Conservation (phyloP, 1,284 basidiomycete genomes). For the Cutaneotrichosporon mucoides region DNA sequence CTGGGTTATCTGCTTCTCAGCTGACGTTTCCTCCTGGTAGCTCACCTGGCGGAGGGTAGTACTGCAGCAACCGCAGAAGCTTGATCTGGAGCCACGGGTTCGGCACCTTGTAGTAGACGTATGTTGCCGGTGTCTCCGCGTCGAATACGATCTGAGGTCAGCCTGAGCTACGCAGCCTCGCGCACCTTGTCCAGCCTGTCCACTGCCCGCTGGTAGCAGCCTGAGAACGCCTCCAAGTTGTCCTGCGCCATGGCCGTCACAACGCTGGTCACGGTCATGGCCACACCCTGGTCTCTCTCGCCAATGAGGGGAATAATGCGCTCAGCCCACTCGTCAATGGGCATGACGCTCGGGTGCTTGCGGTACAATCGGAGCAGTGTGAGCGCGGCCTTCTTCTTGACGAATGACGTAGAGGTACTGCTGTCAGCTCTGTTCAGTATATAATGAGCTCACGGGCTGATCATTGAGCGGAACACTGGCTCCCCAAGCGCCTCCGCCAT, state of each 20-base stretch:
- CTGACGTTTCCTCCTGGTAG: background rate
- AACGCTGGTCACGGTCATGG: conserved; percentile 85
- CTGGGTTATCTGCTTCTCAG: conserved; percentile 80
- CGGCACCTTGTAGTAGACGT: conserved; percentile 83
- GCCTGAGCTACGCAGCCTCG: no score
- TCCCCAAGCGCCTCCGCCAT: conserved; percentile 95
- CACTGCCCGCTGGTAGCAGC: conserved; percentile 92
- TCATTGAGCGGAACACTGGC: conserved; percentile 89
- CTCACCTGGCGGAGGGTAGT: conserved; percentile 87
- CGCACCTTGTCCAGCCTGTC: conserved; percentile 78
- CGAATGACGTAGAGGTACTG: conserved; percentile 89
- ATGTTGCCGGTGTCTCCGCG: conserved; percentile 79
- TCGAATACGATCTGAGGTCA: conserved; percentile 84
- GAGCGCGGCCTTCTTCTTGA: conserved; percentile 97
- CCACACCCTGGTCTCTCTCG: conserved; percentile 87
- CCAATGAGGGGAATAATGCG: conserved; percentile 94
- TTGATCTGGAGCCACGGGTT: conserved; percentile 98
- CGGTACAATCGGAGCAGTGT: conserved; percentile 89
- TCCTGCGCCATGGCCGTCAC: conserved; percentile 95
- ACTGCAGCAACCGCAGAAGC: conserved; percentile 85
- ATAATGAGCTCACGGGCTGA: conserved; percentile 72
- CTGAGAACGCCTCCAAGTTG: conserved; percentile 78
- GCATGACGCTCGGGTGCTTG: conserved; percentile 91
- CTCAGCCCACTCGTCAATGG: conserved; percentile 90
- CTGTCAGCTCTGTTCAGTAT: conserved; percentile 1